Evolutionary conservation across 148 eudicot genomes (phyloP).

Genomic region (Fagopyrum esculentum): DNA sequence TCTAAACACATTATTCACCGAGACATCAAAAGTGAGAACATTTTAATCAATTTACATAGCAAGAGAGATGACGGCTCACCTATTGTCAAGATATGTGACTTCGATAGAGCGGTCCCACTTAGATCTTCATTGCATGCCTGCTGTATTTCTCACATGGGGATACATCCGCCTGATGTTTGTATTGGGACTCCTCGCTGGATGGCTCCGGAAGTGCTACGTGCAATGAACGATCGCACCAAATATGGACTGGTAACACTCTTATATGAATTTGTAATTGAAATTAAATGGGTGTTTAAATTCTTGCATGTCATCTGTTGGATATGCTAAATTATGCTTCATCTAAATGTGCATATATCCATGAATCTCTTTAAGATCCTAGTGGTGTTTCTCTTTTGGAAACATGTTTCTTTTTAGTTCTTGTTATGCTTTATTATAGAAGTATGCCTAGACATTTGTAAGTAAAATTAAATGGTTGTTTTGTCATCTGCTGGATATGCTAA

Average conservation of each 20-base stretch:
- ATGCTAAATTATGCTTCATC: not conserved
- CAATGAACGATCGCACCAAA: constrained; percentile 43
- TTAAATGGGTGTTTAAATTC: not conserved
- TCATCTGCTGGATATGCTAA: not conserved
- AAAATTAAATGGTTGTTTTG: not conserved
- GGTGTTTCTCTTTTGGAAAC: not conserved
- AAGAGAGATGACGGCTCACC: constrained; percentile 67
- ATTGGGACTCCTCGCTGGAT: constrained; percentile 98
- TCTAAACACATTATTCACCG: constrained; percentile 85
- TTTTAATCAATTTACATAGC: constrained; percentile 63
- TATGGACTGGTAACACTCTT: constrained; percentile 73
- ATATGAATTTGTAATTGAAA: not conserved
- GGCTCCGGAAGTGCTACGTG: constrained; percentile 90
- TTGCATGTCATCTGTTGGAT: not conserved
- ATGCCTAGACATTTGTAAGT: not conserved
- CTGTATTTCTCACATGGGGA: constrained; percentile 79
- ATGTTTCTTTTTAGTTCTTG: too few relatives aligned
- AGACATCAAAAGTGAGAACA: constrained; percentile 87
- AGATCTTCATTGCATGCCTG: constrained; percentile 67
- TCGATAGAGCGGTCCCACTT: constrained; percentile 84
- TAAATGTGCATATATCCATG: not conserved
- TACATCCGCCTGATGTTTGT: constrained; percentile 74
- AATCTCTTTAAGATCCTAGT: not conserved
- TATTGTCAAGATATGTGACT: constrained; percentile 81
- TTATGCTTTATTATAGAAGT: too few relatives aligned